Conservation (phyloP, 345 rosid species). For the Linum lewisii region DNA sequence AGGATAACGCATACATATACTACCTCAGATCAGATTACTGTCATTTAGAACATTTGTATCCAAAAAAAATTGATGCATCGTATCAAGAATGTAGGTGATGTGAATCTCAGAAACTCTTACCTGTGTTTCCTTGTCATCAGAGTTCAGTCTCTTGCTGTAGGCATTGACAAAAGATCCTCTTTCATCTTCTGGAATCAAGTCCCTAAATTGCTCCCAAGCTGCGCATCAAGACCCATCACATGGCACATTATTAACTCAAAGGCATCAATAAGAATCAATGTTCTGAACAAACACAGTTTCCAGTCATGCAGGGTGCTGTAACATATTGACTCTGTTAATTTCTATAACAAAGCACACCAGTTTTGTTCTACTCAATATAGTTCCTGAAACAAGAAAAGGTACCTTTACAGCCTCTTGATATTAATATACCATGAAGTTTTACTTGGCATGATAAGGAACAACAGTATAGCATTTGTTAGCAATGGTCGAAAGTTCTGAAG, state of each 20-base stretch:
- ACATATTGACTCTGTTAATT: background rate
- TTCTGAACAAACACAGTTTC: background rate
- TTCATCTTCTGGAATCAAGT: conserved; percentile 82
- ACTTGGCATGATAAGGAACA: no score
- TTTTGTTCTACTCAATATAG: background rate
- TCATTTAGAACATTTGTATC: no score
- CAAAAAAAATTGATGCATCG: no score
- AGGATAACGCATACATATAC: background rate
- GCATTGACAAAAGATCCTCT: conserved; percentile 60
- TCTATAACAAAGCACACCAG: background rate
- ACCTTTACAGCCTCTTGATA: no score
- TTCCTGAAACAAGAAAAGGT: no score
- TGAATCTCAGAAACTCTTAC: conserved; percentile 29
- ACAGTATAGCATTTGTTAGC: no score
- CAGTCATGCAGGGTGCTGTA: background rate
- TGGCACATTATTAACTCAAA: background rate
- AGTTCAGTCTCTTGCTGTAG: conserved; percentile 65
- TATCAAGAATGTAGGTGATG: background rate
- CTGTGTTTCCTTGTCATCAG: conserved; percentile 72
- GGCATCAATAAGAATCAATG: background rate
- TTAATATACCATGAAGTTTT: no score
- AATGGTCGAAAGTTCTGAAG: no score
- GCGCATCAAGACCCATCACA: conserved; percentile 11
- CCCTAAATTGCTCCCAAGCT: conserved; percentile 97
- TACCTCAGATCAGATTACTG: background rate